Evolutionary conservation across 2,329 filamentous ascomycete species (phyloP).

Genomic region (Biscogniauxia marginata): DNA sequence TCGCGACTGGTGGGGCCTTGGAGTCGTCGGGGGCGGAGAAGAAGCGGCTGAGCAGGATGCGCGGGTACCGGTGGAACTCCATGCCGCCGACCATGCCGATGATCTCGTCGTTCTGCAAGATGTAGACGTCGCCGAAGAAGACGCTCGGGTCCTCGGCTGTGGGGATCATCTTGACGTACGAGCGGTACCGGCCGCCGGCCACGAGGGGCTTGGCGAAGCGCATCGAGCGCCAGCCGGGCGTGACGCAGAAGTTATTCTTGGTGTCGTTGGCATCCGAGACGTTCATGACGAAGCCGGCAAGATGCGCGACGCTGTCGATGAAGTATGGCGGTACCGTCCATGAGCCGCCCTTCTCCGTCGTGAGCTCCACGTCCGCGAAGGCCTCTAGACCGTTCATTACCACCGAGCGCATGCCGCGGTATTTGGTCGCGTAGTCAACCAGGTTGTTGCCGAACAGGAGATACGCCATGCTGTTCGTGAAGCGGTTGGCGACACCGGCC

Average conservation of each 20-base stretch:
- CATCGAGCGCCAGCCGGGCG: constrained; percentile 37
- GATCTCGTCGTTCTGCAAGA: constrained; percentile 34
- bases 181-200: constrained; percentile 32
- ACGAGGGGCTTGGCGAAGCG: constrained; percentile 32
- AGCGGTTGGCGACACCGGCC: constrained; percentile 56
- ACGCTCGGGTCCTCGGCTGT: constrained; percentile 26
- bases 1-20: too few relatives aligned
- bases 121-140: constrained; percentile 36
- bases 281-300: constrained; percentile 43
- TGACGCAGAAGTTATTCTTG: constrained; percentile 34
- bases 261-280: constrained; percentile 35
- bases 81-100: constrained; percentile 34
- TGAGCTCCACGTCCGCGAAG: constrained; percentile 35
- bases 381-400: constrained; percentile 35
- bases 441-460: constrained; percentile 40
- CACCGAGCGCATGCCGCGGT: constrained; percentile 40
- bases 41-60: constrained; percentile 38
- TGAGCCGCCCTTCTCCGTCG: constrained; percentile 26
- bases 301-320: constrained; percentile 38
- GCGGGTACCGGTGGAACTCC: constrained; percentile 38
- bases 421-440: constrained; percentile 38
- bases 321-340: constrained; percentile 42
- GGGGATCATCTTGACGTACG: constrained; percentile 41
- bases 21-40: constrained; percentile 35
- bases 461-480: constrained; percentile 64